phyloP scores from a whole-genome alignment of 2,329 filamentous ascomycete genomes.

The Alternaria sp. region DNA sequence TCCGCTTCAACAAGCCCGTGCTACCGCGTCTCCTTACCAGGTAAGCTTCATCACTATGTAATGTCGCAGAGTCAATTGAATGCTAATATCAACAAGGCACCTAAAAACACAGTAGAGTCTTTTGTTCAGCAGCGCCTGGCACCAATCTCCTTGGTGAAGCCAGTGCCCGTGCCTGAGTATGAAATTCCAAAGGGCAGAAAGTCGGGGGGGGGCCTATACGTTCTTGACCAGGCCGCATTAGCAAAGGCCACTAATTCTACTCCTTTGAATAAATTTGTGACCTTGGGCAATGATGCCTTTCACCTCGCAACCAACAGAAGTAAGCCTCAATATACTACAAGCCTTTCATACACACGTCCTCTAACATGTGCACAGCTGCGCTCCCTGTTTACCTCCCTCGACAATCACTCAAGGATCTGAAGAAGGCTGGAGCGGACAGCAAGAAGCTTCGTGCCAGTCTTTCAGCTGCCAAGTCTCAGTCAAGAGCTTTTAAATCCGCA shows the following conservation, averaged over 20 bases:
- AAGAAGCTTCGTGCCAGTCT: slow-evolving; percentile 50
- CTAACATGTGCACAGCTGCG: slow-evolving; percentile 46
- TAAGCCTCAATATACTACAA: slow-evolving; percentile 36
- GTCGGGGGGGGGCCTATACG: slow-evolving; percentile 54
- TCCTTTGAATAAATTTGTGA: slow-evolving; percentile 56
- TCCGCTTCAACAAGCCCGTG: slow-evolving; percentile 28
- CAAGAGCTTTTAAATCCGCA: slow-evolving; percentile 29
- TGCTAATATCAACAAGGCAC: slow-evolving; percentile 37
- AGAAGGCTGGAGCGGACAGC: slow-evolving; percentile 54
- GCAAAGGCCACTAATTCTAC: slow-evolving; percentile 56
- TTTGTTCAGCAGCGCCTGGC: slow-evolving; percentile 36
- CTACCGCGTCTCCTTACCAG: slow-evolving; percentile 39
- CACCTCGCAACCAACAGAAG: slow-evolving; percentile 57
- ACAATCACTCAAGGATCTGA: slow-evolving; percentile 58
- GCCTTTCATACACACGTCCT: slow-evolving; percentile 2
- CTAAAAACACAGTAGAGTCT: slow-evolving; percentile 39
- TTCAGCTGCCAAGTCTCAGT: slow-evolving; percentile 35
- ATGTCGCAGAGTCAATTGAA: not conserved
- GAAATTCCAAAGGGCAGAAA: slow-evolving; percentile 48
- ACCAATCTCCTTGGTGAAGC: slow-evolving; percentile 28
- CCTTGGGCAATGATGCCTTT: slow-evolving; percentile 53
- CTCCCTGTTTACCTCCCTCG: slow-evolving; percentile 55
- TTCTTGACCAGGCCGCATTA: slow-evolving; percentile 54
- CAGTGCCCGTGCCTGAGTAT: slow-evolving; percentile 42
- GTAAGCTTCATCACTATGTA: slow-evolving; percentile 29